Percentiles rank a stretch among this genome's conserved stretches.
Conservation (phyloP, 306 rosid genomes). For the Vigna radiata region DNA sequence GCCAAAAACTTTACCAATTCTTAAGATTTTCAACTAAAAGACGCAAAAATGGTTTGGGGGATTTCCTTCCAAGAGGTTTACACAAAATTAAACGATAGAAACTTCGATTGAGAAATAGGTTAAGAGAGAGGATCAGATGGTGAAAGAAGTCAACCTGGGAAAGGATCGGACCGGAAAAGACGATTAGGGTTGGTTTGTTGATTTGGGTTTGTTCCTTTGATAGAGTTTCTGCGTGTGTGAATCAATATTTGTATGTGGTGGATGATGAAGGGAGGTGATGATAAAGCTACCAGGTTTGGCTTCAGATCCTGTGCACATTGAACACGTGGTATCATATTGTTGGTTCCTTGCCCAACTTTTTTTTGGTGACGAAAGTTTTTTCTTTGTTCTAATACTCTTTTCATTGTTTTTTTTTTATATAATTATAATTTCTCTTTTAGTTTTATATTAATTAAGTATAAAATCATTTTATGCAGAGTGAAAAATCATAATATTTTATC, state of each 20-base stretch:
- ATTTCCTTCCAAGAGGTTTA: neutral
- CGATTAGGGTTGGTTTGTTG: conserved; percentile 13
- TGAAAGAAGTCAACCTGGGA: conserved; percentile 27
- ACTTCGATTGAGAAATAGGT: neutral
- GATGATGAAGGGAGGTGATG: conserved; percentile 10
- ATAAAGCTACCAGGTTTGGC: conserved; percentile 24
- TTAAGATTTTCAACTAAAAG: conserved; percentile 1
- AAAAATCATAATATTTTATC: too few relatives aligned
- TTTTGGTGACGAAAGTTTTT: too few relatives aligned
- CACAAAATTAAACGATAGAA: neutral
- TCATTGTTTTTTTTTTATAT: too few relatives aligned
- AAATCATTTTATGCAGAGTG: too few relatives aligned
- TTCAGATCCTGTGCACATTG: neutral
- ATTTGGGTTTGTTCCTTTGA: conserved; percentile 20
- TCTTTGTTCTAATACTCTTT: too few relatives aligned
- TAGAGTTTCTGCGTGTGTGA: neutral
- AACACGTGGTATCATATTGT: conserved; percentile 32
- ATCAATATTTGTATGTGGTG: neutral
- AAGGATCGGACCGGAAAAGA: neutral
- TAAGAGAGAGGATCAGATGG: neutral
- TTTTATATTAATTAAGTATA: too few relatives aligned
- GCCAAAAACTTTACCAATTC: neutral
- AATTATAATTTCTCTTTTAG: too few relatives aligned
- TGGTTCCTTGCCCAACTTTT: neutral
- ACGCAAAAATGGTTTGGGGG: neutral